Conservation (phyloP, 805 yeast genomes). For the Ogataea henricii region DNA sequence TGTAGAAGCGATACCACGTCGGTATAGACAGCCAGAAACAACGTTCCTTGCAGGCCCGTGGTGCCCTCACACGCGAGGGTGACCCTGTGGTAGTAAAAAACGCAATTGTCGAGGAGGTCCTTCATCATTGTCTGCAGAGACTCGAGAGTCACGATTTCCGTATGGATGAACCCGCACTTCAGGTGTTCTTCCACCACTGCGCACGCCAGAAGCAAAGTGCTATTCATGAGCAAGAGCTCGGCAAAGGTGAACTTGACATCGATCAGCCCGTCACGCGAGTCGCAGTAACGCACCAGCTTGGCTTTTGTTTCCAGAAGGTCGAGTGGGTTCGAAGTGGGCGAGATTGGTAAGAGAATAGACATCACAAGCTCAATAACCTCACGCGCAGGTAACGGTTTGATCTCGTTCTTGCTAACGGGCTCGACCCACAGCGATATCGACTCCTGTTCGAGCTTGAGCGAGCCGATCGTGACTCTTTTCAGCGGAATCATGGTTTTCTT, state of each 20-base stretch:
- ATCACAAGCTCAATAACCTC: slow-evolving; percentile 23
- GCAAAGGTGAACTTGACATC: slow-evolving; percentile 33
- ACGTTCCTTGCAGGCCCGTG: slow-evolving; percentile 50
- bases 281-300: slow-evolving; percentile 22
- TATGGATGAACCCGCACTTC: slow-evolving; percentile 4
- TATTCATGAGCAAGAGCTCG: slow-evolving; percentile 36
- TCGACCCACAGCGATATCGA: slow-evolving; percentile 36
- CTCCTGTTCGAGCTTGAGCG: slow-evolving; percentile 22
- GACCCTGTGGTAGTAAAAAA: slow-evolving; percentile 55
- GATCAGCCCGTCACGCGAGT: slow-evolving; percentile 27
- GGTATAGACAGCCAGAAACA: slow-evolving; percentile 46
- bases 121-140: slow-evolving; percentile 32
- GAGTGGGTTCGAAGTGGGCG: background rate
- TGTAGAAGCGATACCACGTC: slow-evolving; percentile 38
- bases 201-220: slow-evolving; percentile 26
- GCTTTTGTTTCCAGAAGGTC: slow-evolving; percentile 7
- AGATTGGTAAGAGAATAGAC: background rate
- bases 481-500: slow-evolving; percentile 26
- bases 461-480: slow-evolving; percentile 23
- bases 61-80: slow-evolving; percentile 53
- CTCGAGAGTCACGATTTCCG: slow-evolving; percentile 14
- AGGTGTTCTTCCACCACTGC: slow-evolving; percentile 11
- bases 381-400: slow-evolving; percentile 36
- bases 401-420: slow-evolving; percentile 30
- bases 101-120: slow-evolving; percentile 40